A percentile compares a stretch with the other conserved stretches of the same genome.
Evolutionary conservation across 1,284 basidiomycete genomes (phyloP).

Genomic region (Tylopilus sp.): DNA sequence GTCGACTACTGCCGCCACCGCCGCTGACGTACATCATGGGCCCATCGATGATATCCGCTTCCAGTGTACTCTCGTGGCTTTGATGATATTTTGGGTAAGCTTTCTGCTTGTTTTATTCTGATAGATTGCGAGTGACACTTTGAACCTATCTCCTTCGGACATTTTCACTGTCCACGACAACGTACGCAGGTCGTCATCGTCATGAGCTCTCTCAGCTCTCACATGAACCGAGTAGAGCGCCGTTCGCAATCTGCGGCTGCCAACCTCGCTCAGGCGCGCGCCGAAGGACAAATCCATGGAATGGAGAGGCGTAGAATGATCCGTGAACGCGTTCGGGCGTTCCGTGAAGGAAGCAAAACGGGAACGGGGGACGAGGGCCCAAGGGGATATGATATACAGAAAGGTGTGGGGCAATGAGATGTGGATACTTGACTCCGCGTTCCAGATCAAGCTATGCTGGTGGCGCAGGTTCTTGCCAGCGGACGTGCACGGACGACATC

Average conservation of each 20-base stretch:
- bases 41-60: slow-evolving; percentile 14
- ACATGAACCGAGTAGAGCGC: slow-evolving; percentile 32
- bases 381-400: background rate
- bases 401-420: slow-evolving; percentile 9
- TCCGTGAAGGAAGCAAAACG: slow-evolving; percentile 9
- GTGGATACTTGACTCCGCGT: background rate
- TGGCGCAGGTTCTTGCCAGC: background rate
- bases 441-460: too few relatives aligned
- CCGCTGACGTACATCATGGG: background rate
- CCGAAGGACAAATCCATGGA: slow-evolving; percentile 54
- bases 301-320: slow-evolving; percentile 53
- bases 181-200: slow-evolving; percentile 22
- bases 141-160: background rate
- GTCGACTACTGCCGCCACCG: slow-evolving; percentile 4
- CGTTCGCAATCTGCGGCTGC: slow-evolving; percentile 49
- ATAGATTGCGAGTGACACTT: background rate
- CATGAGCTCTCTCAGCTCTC: slow-evolving; percentile 19
- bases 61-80: slow-evolving; percentile 21
- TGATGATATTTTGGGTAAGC: slow-evolving; percentile 32
- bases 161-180: background rate
- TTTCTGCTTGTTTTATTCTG: background rate
- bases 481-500: background rate
- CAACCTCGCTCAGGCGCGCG: slow-evolving; percentile 56
- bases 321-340: slow-evolving; percentile 47
- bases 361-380: background rate